phyloP scores from a whole-genome alignment of 2,329 filamentous ascomycete genomes.

The Fonsecaea multimorphosa region DNA sequence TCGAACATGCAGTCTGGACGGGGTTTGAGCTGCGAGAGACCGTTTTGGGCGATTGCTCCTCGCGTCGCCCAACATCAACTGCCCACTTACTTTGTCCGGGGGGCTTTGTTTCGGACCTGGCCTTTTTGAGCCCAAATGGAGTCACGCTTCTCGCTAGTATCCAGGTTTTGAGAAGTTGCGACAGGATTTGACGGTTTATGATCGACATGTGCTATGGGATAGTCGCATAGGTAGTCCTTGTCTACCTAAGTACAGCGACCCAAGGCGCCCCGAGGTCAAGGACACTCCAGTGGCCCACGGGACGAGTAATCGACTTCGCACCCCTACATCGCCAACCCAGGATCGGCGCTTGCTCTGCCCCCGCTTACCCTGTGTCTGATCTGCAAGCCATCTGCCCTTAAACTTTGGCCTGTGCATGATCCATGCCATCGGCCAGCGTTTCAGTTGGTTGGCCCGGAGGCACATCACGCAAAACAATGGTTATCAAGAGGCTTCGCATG shows the following conservation, averaged over 20 bases:
- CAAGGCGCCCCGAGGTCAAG: too few relatives aligned
- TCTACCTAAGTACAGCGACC: neutral
- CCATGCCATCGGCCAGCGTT: slow-evolving; percentile 3
- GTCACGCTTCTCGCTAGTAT: neutral
- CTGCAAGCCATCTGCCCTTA: slow-evolving; percentile 1
- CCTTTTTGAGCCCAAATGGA: neutral
- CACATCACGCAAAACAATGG: neutral
- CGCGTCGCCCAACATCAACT: neutral
- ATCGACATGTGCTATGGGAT: slow-evolving; percentile 1
- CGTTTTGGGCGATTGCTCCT: slow-evolving; percentile 4
- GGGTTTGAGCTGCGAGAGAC: neutral
- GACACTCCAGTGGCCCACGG: neutral
- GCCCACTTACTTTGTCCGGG: neutral
- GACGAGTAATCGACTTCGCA: neutral
- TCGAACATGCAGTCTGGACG: neutral
- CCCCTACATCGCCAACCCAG: slow-evolving; percentile 9
- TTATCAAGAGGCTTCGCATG: slow-evolving; percentile 1
- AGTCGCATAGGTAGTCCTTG: neutral
- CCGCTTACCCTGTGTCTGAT: slow-evolving; percentile 13
- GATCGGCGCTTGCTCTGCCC: slow-evolving; percentile 10
- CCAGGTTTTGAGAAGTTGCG: neutral
- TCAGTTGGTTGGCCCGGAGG: slow-evolving; percentile 2
- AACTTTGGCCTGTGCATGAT: neutral
- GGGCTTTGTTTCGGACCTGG: neutral
- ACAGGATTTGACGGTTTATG: neutral